These are phyloP conservation scores for Suillus alpinus DNA, from an alignment of 768 basidiomycete species.

Conservation along the genomic window DNA sequence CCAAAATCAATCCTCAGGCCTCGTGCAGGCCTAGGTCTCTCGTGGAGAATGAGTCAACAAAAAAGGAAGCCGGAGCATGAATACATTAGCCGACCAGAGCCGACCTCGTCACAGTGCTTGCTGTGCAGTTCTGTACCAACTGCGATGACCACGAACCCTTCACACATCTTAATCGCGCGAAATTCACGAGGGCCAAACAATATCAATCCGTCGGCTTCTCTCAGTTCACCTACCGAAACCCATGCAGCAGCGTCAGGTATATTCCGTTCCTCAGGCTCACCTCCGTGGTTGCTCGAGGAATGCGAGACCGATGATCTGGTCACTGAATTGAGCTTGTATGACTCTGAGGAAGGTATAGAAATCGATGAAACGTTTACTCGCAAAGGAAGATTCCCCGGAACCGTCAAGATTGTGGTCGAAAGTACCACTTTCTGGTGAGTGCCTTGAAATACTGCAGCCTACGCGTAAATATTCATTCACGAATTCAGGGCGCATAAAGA, in stretches of 20 bases:
- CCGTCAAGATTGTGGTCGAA: slow-evolving; percentile 88
- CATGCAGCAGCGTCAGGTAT: slow-evolving; percentile 85
- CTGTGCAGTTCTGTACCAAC: not conserved
- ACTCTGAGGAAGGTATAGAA: slow-evolving; percentile 70
- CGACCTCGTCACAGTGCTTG: not conserved
- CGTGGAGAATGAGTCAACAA: not conserved
- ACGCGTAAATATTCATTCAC: slow-evolving; percentile 6
- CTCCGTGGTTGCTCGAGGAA: slow-evolving; percentile 78
- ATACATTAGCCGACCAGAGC: not conserved
- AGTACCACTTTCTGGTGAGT: slow-evolving; percentile 87
- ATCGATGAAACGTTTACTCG: slow-evolving; percentile 78
- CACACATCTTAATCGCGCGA: slow-evolving; percentile 86
- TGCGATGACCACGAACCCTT: slow-evolving; percentile 71
- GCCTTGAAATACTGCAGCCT: slow-evolving; percentile 4
- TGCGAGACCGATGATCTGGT: slow-evolving; percentile 67
- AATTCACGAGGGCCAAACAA: slow-evolving; percentile 76
- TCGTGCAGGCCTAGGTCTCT: not conserved
- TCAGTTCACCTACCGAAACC: slow-evolving; percentile 84
- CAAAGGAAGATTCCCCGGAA: slow-evolving; percentile 69
- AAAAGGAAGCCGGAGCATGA: not conserved
- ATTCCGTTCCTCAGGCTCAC: slow-evolving; percentile 77
- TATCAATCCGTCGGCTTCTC: slow-evolving; percentile 73
- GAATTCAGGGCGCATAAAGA: slow-evolving; percentile 82
- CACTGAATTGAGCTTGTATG: slow-evolving; percentile 65
- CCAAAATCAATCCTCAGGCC: not conserved